Percentiles rank a stretch among this genome's conserved stretches.
Conservation (phyloP, 805 yeast species). For the Lachancea dasiensis region DNA sequence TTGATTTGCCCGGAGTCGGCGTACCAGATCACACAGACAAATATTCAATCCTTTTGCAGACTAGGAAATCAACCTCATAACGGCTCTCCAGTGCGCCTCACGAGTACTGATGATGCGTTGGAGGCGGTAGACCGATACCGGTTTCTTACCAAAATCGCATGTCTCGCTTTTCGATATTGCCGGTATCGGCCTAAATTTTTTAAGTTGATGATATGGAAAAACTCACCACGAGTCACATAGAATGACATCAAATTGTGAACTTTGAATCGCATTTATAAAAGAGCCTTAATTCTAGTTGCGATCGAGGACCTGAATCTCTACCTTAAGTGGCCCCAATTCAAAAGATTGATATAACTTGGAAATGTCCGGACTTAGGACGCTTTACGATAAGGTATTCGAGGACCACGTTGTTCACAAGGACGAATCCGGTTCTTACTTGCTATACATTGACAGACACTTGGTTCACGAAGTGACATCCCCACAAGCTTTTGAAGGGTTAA, state of each 20-base stretch:
- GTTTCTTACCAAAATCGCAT: no score
- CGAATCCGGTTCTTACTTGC: slow-evolving; percentile 76
- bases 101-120: no score
- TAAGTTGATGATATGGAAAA: neutral
- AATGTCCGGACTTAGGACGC: slow-evolving; percentile 68
- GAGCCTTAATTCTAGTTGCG: neutral
- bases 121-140: no score
- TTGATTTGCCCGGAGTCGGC: slow-evolving; percentile 1
- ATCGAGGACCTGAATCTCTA: neutral
- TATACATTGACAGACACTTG: slow-evolving; percentile 93
- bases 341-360: no score
- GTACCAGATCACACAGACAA: no score
- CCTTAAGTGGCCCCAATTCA: no score
- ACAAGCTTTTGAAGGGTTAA: slow-evolving; percentile 95
- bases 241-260: neutral
- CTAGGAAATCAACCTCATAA: no score
- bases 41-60: no score
- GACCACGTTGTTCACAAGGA: slow-evolving; percentile 91
- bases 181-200: slow-evolving; percentile 12
- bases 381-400: slow-evolving; percentile 93
- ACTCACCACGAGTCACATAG: slow-evolving; percentile 2
- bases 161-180: slow-evolving; percentile 5
- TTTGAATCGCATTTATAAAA: neutral
- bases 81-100: neutral
- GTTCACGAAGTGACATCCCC: slow-evolving; percentile 99